Base-by-base conservation (phyloP, 176 grass and related monocot species). In the Oryza glaberrima region DNA sequence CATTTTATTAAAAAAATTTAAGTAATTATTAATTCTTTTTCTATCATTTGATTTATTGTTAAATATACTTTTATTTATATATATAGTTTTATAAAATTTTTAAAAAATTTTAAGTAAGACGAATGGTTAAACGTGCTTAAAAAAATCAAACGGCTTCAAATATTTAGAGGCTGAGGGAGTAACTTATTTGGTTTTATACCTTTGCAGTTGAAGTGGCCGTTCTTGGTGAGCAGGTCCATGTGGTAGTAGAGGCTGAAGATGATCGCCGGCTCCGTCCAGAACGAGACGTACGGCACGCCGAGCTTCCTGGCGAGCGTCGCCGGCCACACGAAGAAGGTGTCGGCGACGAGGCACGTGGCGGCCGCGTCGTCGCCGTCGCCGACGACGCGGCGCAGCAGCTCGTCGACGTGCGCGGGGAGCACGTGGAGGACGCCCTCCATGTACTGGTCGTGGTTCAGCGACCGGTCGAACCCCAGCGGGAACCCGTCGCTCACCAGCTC, bases 241-340 rank as follows among this genome's bases (percentile, higher is more conserved):
- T 91, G 91, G 77, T 84, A 91, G 78, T 93, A 90, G 36, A 96
- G 69, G 30, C 15, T 51, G 84, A 96, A 93, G 78, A 93, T 81
- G 68, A 96, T 54, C 7, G 94, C 94, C 0, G 94, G 74, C 81
- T 96, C 88, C 8, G 94, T 96, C 92, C 92, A 89, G 81, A 91
- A 94, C 12, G 92, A 94, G 20, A 89, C 72, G 64, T 94, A 94
- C 32, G 85, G 90, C 7, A 93, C 35, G 4, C 87, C 91, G 2
- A 91, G 66, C 75, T 91, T 93, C 49, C 52, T 26, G 7, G 86
- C 91, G 5, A 93, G 65, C 1, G 87, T 76, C 4, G 94, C 86
- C 5, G 91, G 89, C 91, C 94, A 96, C 0, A 93, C 89, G 80
- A 91, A 91, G 83, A 93, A 91, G 30, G 94, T 94, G 74, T 97